Conservation (phyloP, 1,139 yeast species). For the Sugiyamaella japonica region DNA sequence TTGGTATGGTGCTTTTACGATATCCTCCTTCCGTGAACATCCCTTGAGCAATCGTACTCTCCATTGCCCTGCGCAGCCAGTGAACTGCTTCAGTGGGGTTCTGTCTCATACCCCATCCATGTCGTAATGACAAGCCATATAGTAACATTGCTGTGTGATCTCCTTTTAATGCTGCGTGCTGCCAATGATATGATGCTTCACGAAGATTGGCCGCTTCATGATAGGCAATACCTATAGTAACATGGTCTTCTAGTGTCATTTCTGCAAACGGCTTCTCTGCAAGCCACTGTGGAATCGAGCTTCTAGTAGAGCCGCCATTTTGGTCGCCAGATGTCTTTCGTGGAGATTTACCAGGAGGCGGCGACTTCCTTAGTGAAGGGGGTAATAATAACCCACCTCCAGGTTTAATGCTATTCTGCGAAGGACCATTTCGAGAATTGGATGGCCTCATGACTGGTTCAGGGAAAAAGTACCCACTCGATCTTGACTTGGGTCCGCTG, state of each 20-base stretch:
- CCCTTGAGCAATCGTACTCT: conserved; percentile 32
- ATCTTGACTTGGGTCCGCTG: conserved; percentile 9
- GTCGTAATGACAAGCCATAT: conserved; percentile 66
- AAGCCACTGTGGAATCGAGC: conserved; percentile 3
- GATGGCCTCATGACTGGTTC: conserved; percentile 8
- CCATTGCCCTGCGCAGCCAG: conserved; percentile 58
- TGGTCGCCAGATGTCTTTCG: conserved; percentile 4
- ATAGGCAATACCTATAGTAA: conserved; percentile 53
- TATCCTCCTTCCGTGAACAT: conserved; percentile 14
- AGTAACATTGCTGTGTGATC: conserved; percentile 67
- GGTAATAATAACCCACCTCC: conserved; percentile 5
- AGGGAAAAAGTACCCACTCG: conserved; percentile 15
- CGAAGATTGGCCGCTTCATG: conserved; percentile 60
- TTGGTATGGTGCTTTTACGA: conserved; percentile 6
- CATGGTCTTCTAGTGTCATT: conserved; percentile 44
- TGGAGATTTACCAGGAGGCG: conserved; percentile 8
- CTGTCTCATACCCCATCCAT: conserved; percentile 69
- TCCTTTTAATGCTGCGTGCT: conserved; percentile 60
- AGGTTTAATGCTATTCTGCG: background rate
- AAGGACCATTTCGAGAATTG: background rate
- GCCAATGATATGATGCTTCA: conserved; percentile 70
- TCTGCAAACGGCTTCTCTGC: conserved; percentile 28
- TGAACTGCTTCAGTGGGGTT: conserved; percentile 57
- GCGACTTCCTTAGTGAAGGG: conserved; percentile 3
- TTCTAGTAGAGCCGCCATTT: background rate